Evolutionary conservation across 75 land plant species (phyloP), one percentile per base, ranked within the genome.

Genomic region (Sequoiadendron giganteum): DNA sequence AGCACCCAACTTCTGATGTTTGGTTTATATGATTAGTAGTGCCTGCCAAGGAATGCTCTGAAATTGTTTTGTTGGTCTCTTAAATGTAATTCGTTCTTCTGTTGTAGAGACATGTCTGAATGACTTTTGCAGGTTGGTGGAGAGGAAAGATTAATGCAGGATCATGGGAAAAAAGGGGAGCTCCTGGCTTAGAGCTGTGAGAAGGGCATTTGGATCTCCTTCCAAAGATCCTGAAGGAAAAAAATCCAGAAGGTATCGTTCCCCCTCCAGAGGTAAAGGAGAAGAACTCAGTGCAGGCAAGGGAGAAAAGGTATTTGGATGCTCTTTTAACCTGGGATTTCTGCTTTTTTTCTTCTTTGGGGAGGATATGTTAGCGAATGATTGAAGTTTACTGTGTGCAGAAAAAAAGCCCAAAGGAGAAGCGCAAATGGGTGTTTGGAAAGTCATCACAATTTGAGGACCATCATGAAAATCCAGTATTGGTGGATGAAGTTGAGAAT

Each of bases 141-240:
- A 18, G 16, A 55, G 52, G 40, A 34, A 38, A 34, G 18, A 56
- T 38, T 38, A 13, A 38, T 86, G 78, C 43, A 42, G 43, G 5
- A 42, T 42, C 43, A 52, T 91, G 92, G 92, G 91, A 49, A 94
- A 93, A 86, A 95, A 94, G 56, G 93, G 96, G 14, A 87, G 89
- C 55, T 95, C 96, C 28, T 97, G 99, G 99, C 88, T 97, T 84
- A 93, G 94, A 79, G 99, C 95, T 11, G 96, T 97, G 55, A 97
- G 95, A 75, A 94, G 96, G 87, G 99, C 95, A n/a, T 96, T 97
- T 87, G 90, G 99, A 87, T 97, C 97, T 79, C 94, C 95, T 3
- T 90, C 94, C 80, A 96, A 95, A 87, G 93, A 92, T 14, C 48
- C 73, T 32, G 90, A 91, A 65, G 82, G 89, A 58, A 91, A 58